These are phyloP conservation scores for Fusarium praegraminearum DNA, from an alignment of 2,329 filamentous ascomycete genomes.

Conservation along the genomic window DNA sequence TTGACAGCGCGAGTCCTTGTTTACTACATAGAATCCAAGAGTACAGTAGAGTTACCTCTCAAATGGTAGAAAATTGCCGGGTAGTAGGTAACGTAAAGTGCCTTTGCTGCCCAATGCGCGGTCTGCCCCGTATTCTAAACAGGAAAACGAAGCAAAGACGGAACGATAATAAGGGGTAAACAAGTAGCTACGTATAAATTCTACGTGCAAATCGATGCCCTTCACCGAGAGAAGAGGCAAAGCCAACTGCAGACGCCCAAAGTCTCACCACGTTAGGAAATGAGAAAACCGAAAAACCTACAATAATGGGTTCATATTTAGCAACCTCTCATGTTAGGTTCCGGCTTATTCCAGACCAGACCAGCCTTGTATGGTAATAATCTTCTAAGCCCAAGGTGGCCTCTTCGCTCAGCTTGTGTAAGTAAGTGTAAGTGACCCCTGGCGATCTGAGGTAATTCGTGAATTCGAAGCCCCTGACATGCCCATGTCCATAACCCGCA, in stretches of 20 bases:
- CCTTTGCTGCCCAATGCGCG: constrained; percentile 49
- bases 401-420: constrained; percentile 15
- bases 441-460: constrained; percentile 24
- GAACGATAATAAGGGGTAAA: constrained; percentile 40
- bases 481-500: not conserved
- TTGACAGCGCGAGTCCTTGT: constrained; percentile 26
- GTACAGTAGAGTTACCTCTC: not conserved
- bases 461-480: constrained; percentile 27
- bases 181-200: constrained; percentile 7
- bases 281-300: not conserved
- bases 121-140: constrained; percentile 31
- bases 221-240: constrained; percentile 29
- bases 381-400: constrained; percentile 10
- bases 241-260: constrained; percentile 35
- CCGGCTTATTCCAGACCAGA: constrained; percentile 35
- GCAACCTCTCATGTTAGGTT: constrained; percentile 30
- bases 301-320: not conserved
- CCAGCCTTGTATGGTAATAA: constrained; percentile 1
- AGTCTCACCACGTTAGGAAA: constrained; percentile 49
- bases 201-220: constrained; percentile 14
- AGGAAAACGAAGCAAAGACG: constrained; percentile 37
- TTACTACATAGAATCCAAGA: constrained; percentile 23
- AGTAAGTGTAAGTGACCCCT: constrained; percentile 24
- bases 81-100: constrained; percentile 42
- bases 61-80: constrained; percentile 33